phyloP scores from a whole-genome alignment of 805 yeast species.

The Komagataella phaffii region DNA sequence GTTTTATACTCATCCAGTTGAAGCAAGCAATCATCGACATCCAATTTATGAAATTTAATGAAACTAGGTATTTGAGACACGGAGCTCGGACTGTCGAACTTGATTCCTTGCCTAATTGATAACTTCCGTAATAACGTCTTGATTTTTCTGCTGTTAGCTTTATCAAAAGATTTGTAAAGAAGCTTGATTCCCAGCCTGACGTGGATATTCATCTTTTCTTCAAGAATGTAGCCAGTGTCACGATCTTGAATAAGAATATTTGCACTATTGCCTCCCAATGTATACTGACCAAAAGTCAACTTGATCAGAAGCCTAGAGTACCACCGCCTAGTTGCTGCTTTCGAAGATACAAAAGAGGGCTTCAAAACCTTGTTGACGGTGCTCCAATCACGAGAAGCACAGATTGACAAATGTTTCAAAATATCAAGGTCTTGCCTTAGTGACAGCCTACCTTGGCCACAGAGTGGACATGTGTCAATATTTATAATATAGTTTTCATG shows the following conservation, averaged over 20 bases:
- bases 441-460: constrained; percentile 45
- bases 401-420: constrained; percentile 78
- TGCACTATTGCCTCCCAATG: constrained; percentile 81
- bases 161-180: constrained; percentile 60
- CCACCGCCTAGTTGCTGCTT: constrained; percentile 82
- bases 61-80: constrained; percentile 59
- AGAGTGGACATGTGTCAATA: constrained; percentile 69
- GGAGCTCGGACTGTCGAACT: constrained; percentile 65
- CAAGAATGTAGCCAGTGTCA: constrained; percentile 74
- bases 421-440: constrained; percentile 50
- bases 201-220: constrained; percentile 84
- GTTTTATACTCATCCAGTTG: constrained; percentile 36
- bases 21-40: constrained; percentile 52
- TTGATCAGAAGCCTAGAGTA: constrained; percentile 71
- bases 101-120: constrained; percentile 71
- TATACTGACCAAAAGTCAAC: constrained; percentile 78
- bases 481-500: constrained; percentile 29
- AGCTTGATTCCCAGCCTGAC: constrained; percentile 81
- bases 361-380: constrained; percentile 49
- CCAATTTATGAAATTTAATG: constrained; percentile 70
- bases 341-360: constrained; percentile 63
- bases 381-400: constrained; percentile 70
- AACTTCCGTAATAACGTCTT: constrained; percentile 47
- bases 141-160: constrained; percentile 41
- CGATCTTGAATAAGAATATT: constrained; percentile 92